Base-by-base conservation (phyloP, 768 basidiomycete species). In the Russula vinacea region DNA sequence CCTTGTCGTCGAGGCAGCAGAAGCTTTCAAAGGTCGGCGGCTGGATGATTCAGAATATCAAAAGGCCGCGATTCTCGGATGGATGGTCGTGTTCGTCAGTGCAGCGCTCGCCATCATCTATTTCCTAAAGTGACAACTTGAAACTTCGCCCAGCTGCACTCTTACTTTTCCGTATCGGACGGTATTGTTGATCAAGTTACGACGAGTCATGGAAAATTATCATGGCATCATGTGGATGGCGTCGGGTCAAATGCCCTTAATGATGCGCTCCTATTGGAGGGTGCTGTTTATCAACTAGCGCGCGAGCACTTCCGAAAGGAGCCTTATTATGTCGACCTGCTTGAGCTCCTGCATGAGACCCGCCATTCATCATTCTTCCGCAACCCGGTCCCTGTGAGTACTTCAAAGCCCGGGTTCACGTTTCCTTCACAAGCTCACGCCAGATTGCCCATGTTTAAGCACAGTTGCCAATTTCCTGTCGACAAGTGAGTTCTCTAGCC, bases 161-260 rank as follows among this genome's bases (percentile, higher is more conserved):
- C 94, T 0, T 97, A 89, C 78, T 98, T 98, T 86, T 84, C 96
- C 58, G 92, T 96, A 58, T 84, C 92, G 8, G 93, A 98, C 76
- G 95, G 98, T 76, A 93, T 98, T 71, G 98, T 99, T 93, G 95
- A 98, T 73, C 75, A 82, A 22, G 93, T 90, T 51, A 88, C 95
- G 71, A 98, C 94, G 13, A 88, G 95, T 22, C 88, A 94, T 17
- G 88, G 90, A 5, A 94, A 97, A 75, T 88, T 92, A 2, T 97
- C 96, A 76, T 99, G 92, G 92, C 98, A 96, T 78, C 83, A 78
- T 58, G 74, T 84, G 50, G 79, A 80, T 56, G 78, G 78, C 14
- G 85, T 96, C 66, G 87, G 87, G 51, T 85, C 85, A 76, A 85
- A 97, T 62, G 94, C 96, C 8, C 89, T 98, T 78, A 98, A 98